These are phyloP conservation scores for Bruguiera sexangula DNA, from an alignment of 345 rosid genomes.

Conservation along the genomic window DNA sequence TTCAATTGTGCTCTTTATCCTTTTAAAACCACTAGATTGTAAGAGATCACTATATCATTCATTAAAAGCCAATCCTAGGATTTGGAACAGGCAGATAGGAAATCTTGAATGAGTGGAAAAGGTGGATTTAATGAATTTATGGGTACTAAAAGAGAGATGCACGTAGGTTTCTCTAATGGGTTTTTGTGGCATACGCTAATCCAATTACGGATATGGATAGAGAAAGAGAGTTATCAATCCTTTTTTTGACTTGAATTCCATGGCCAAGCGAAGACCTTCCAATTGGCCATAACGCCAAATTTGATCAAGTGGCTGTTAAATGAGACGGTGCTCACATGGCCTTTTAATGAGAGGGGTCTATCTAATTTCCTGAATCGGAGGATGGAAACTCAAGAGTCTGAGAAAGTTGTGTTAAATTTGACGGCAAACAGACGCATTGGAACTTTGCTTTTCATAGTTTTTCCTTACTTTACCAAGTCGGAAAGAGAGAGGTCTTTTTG, in stretches of 20 bases:
- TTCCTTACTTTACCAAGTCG: constrained; percentile 6
- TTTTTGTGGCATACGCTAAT: background rate
- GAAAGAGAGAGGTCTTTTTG: constrained; percentile 36
- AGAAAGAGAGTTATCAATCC: background rate
- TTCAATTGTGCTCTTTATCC: no score
- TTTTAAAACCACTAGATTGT: no score
- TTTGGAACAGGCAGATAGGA: constrained; percentile 1
- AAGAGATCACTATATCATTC: no score
- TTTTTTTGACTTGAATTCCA: background rate
- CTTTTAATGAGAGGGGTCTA: background rate
- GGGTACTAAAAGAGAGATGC: background rate
- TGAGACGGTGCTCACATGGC: constrained; percentile 10
- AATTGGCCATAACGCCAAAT: background rate
- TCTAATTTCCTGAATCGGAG: constrained; percentile 13
- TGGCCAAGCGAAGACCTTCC: background rate
- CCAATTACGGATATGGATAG: constrained; percentile 20
- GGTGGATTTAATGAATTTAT: background rate
- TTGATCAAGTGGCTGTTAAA: background rate
- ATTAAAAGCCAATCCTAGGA: background rate
- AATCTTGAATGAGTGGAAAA: background rate
- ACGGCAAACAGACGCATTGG: background rate
- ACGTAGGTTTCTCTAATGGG: background rate
- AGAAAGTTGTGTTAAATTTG: constrained; percentile 8
- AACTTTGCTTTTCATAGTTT: constrained; percentile 7
- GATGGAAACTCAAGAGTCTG: constrained; percentile 2